Base-by-base conservation (phyloP, 2,329 filamentous ascomycete species). In the Cercospora zeae-maydis region DNA sequence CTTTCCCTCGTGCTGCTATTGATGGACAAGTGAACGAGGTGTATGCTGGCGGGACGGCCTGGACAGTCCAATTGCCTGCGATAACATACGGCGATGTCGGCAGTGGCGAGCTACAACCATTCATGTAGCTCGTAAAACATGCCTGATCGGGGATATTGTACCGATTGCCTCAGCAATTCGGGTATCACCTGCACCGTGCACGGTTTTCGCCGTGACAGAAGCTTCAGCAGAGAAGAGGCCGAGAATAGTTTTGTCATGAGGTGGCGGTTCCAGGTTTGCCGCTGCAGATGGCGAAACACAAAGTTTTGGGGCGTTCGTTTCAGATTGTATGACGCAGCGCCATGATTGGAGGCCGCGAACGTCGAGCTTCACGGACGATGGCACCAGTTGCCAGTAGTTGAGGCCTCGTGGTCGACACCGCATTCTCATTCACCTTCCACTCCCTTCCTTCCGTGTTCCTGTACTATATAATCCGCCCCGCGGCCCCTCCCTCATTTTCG, bases 211-310 rank as follows among this genome's bases (percentile, higher is more conserved):
- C 24, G 24, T 21, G 39, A 45, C 39, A 9, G 21, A 45, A 45
- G 39, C 6, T 16, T 16, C 39, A 19, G 39, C n/a, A 19, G 39
- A 45, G 39, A 45, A 27, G 11, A 11, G 54, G 27, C 36, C 37
- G 55, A 58, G 55, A 47, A 58, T 58, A 33, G 55, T 49, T n/a
- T 45, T 45, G 42, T 47, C 37, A 49, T 49, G 55, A 37, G 47
- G 33, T 37, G 21, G 42, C 34, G 30, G 27, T 21, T 31, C 24
- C 52, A 24, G 27, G 52, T 10, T 51, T 24, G 53, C 16, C 53
- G 16, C 39, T 45, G 39, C 39, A 45, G 39, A 45, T 45, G 39
- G 39, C 39, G 39, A 45, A 45, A 45, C 39, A 45, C 39, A 19
- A 19, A 45, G 39, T 45, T 51, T 14, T n/a, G 47, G 47, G 14